Evolutionary conservation across 192 early-diverging fungal species (phyloP), one percentile per base, ranked within the genome.

Genomic region (Backusella tuberculispora): DNA sequence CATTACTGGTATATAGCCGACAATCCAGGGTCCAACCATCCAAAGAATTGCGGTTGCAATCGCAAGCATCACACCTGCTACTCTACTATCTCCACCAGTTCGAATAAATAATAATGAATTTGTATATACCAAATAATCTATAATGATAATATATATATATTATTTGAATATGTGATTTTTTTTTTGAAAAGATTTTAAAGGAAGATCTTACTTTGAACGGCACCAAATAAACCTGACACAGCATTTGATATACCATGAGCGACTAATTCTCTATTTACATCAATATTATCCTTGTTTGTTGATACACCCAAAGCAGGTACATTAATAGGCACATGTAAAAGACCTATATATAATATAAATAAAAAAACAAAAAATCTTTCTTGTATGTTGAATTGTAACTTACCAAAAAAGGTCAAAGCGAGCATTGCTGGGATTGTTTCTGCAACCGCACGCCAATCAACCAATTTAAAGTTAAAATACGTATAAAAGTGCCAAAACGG

Each of bases 261-360:
- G 13, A 96, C 86, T 10, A 99, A 86, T 83, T 99, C 98, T 34
- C 91, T 85, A 85, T 97, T 96, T 56, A 93, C 90, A 81, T 98
- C 92, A n/a, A 98, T 89, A 73, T 91, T 85, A 78, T 95, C 93
- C 48, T 89, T 87, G 26, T 92, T 88, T 5, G 96, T 96, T 3
- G 97, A 98, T 7, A 98, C 96, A 1, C 95, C 94, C 64, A 97
- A 84, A 13, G 96, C 96, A 6, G 96, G 97, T 0, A 98, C 92
- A 76, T 98, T 99, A 77, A 99, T 98, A 5, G 98, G 97, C 6
- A 99, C 98, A 81, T 99, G 97, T 29, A 99, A 81, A 64, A 99
- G 90, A 64, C 95, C 83, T 84, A 45, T 69, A 26, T 69, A 19
- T 64, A 66, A 26, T 26, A 29, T 64, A 41, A 56, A 41, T 43